Evolutionary conservation across 192 early-diverging fungal species (phyloP).

Genomic region (Podila clonocystis): DNA sequence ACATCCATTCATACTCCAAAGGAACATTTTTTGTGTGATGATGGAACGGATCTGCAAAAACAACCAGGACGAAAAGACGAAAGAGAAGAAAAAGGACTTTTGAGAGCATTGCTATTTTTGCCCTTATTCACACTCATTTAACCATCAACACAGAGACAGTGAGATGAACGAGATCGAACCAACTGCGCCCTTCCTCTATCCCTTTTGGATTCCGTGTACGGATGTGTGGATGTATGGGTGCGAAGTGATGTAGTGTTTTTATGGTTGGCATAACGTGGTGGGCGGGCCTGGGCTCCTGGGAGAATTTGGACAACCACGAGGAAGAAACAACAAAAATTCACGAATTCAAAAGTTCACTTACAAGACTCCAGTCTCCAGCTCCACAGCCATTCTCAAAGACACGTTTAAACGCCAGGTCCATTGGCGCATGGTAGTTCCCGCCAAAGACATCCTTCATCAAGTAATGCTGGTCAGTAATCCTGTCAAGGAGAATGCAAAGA

Average conservation of each 20-base stretch:
- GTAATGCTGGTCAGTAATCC: constrained; percentile 42
- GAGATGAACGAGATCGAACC: too few relatives aligned
- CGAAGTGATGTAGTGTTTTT: too few relatives aligned
- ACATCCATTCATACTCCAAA: background rate
- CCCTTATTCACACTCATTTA: background rate
- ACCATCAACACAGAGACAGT: too few relatives aligned
- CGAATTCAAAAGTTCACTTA: constrained; percentile 4
- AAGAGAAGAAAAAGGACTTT: background rate
- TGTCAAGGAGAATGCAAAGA: background rate
- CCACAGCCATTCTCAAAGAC: constrained; percentile 43
- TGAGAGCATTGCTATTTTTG: background rate
- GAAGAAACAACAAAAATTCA: background rate
- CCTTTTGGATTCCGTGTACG: too few relatives aligned
- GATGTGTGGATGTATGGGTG: background rate
- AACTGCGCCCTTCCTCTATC: background rate
- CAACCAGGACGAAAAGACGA: background rate
- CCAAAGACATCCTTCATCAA: constrained; percentile 45
- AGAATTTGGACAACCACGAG: background rate
- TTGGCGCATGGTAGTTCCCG: constrained; percentile 42
- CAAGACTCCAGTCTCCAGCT: constrained; percentile 42
- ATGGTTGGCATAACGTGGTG: too few relatives aligned
- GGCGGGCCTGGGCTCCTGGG: too few relatives aligned
- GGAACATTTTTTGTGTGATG: background rate
- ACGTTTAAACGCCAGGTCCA: constrained; percentile 36
- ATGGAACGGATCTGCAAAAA: background rate